These are phyloP conservation scores for Alternaria panax DNA, from an alignment of 2,329 filamentous ascomycete genomes.

Conservation along the genomic window DNA sequence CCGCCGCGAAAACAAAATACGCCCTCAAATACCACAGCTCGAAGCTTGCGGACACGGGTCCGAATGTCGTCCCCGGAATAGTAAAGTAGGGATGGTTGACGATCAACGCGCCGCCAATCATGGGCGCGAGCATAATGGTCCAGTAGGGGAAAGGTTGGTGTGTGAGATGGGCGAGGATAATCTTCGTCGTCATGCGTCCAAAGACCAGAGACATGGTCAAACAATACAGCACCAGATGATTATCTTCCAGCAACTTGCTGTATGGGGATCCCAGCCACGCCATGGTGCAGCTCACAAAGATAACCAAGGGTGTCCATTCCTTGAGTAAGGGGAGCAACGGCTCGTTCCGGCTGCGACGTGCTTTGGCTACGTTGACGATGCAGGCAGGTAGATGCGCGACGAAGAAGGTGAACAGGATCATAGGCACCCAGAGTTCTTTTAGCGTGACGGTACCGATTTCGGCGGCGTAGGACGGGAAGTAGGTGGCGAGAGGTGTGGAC, in stretches of 20 bases:
- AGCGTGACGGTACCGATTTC: conserved; percentile 78
- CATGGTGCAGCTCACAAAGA: conserved; percentile 77
- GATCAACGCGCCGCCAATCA: conserved; percentile 83
- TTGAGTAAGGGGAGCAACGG: conserved; percentile 84
- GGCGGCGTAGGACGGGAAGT: conserved; percentile 46
- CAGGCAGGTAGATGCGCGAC: conserved; percentile 83
- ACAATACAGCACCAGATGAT: conserved; percentile 91
- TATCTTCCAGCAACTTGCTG: conserved; percentile 80
- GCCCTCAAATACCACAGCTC: conserved; percentile 84
- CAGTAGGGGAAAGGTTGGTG: conserved; percentile 95
- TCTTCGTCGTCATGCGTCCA: conserved; percentile 97
- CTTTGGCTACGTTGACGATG: conserved; percentile 81
- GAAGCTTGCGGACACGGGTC: conserved; percentile 66
- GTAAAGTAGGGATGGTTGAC: conserved; percentile 78
- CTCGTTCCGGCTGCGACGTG: conserved; percentile 74
- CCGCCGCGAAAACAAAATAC: conserved; percentile 81
- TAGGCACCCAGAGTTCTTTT: conserved; percentile 84
- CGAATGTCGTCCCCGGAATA: conserved; percentile 55
- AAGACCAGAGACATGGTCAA: conserved; percentile 96
- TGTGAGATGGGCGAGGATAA: conserved; percentile 94
- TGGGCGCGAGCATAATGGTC: conserved; percentile 88
- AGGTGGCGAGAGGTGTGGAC: conserved; percentile 74
- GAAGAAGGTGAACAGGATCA: conserved; percentile 57
- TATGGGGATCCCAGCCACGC: conserved; percentile 91
- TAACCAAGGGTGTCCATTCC: conserved; percentile 90